Evolutionary conservation across 2,329 filamentous ascomycete genomes (phyloP), one percentile per base, ranked within the genome.

Genomic region (Diaporthe australafricana): DNA sequence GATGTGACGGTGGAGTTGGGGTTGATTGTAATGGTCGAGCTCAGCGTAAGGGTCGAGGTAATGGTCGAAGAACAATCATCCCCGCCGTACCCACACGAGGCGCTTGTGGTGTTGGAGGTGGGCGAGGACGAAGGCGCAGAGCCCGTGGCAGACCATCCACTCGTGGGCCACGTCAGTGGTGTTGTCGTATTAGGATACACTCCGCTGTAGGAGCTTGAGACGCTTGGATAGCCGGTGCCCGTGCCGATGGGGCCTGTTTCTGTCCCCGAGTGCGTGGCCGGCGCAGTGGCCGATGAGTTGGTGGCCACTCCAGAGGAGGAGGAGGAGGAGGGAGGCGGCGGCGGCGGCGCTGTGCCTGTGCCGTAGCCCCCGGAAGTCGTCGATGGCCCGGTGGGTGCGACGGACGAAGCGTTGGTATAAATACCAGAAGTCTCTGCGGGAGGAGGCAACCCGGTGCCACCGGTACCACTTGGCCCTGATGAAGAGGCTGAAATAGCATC

Each of bases 81-180:
- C 16, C 35, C 60, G 42, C 60, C 60, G n/a, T 63, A 63, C 42
- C 20, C 60, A 48, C 60, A 38, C 27, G 60, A 56, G 14, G n/a
- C 32, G 38, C n/a, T 67, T 3, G 56, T 57, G 60, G 40, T 30
- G 35, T 22, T 57, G 5, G 50, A 17, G 25, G 40, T 56, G 11
- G 42, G 62, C 42, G 35, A 47, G 3, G 67, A 47, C 20, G 71
- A 72, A 11, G 47, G 11, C 1, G 67, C 68, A 38, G 57, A 57
- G n/a, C 42, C 71, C 8, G 50, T 70, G 27, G 67, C 68, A 42
- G 71, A 70, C 71, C 68, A 71, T 5, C 45, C 60, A 20, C 22
- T 63, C 4, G 71, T 72, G 38, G 53, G 53, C 71, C 71, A 70
- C 17, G 48, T 67, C 68, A 72, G 53, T n/a, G 68, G 68, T 11